These are phyloP conservation scores for Carex parvula DNA, from an alignment of 176 grass and related monocot species.

Conservation along the genomic window DNA sequence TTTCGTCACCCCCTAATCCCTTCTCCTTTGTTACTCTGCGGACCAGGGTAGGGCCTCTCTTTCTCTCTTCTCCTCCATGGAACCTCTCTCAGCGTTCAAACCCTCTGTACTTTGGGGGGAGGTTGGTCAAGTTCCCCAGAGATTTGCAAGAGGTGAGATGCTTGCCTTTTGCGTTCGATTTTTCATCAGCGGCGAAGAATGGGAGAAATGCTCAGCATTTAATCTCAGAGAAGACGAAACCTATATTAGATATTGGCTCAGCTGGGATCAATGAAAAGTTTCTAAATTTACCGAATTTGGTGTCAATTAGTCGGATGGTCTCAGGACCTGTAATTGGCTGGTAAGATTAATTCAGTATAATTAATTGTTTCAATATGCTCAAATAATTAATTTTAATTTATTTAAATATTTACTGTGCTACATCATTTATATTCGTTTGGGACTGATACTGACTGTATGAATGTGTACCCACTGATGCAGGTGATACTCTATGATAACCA, in stretches of 20 bases:
- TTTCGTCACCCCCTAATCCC: constrained; percentile 5
- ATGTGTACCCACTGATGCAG: not conserved
- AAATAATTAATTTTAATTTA: constrained; percentile 1
- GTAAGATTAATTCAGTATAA: constrained; percentile 32
- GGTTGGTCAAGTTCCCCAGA: constrained; percentile 34
- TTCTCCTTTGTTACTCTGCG: not conserved
- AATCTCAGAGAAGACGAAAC: constrained; percentile 4
- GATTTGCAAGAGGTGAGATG: constrained; percentile 41
- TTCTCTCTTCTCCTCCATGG: constrained; percentile 67
- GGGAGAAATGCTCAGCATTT: not conserved
- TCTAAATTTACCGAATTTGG: constrained; percentile 90
- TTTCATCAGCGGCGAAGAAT: not conserved
- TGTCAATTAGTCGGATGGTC: constrained; percentile 82
- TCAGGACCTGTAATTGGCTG: constrained; percentile 88
- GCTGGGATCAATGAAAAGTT: constrained; percentile 41
- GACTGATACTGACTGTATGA: not conserved
- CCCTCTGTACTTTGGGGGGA: constrained; percentile 51
- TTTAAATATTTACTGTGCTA: not conserved
- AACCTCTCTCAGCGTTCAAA: constrained; percentile 56
- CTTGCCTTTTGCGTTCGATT: constrained; percentile 30
- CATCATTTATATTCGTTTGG: not conserved
- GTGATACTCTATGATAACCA: not conserved
- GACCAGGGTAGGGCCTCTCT: constrained; percentile 35
- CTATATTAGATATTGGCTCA: not conserved
- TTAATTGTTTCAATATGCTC: constrained; percentile 26